Evolutionary conservation across 1,139 yeast species (phyloP).

Genomic region (Pichia sp.): DNA sequence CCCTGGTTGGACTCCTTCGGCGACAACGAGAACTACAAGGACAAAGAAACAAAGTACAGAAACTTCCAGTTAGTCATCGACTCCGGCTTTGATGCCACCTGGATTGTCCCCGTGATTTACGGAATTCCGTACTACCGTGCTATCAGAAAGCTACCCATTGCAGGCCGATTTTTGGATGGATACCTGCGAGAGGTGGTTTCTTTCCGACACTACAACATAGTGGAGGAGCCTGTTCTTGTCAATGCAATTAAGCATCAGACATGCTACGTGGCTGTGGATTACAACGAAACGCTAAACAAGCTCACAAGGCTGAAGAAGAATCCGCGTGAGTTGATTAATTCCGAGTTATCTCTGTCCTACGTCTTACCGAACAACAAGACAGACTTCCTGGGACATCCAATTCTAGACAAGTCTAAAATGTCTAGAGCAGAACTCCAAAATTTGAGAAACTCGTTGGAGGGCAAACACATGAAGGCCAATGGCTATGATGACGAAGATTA

Average conservation of each 20-base stretch:
- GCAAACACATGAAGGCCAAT: neutral
- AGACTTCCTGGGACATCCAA: constrained; percentile 60
- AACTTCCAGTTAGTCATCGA: constrained; percentile 82
- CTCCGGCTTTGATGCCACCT: constrained; percentile 83
- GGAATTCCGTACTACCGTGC: constrained; percentile 80
- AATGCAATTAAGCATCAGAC: constrained; percentile 82
- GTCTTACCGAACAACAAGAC: constrained; percentile 85
- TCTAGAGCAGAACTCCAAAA: constrained; percentile 5
- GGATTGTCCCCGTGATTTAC: constrained; percentile 78
- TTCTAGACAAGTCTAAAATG: constrained; percentile 31
- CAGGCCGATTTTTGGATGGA: constrained; percentile 82
- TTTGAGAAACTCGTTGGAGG: constrained; percentile 10
- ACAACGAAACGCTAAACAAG: constrained; percentile 49
- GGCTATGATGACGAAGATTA: constrained; percentile 14
- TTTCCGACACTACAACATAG: constrained; percentile 87
- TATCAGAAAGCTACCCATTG: constrained; percentile 69
- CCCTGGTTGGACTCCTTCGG: constrained; percentile 50
- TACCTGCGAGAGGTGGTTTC: constrained; percentile 78
- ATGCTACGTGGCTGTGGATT: constrained; percentile 69
- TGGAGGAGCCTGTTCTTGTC: constrained; percentile 82
- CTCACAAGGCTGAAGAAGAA: constrained; percentile 30
- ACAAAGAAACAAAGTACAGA: constrained; percentile 16
- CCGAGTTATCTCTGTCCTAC: constrained; percentile 49
- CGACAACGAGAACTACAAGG: constrained; percentile 22
- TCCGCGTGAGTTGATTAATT: constrained; percentile 14